These are phyloP conservation scores for Auriculariales sp. DNA, from an alignment of 768 basidiomycete species.

Conservation along the genomic window DNA sequence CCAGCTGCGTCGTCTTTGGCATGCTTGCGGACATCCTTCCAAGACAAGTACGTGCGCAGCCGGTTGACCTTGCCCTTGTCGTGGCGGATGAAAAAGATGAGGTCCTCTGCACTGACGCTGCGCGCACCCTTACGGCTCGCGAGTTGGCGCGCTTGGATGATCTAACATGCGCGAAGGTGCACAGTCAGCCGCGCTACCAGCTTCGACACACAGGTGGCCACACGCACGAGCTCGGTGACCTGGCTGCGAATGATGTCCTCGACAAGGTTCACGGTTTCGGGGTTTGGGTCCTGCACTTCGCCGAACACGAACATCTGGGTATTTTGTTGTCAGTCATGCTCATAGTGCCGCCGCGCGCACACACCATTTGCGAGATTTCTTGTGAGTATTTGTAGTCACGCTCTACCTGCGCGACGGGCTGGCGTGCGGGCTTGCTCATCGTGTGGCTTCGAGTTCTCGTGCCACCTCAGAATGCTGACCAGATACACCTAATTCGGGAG, in stretches of 20 bases:
- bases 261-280: conserved; percentile 82
- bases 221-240: conserved; percentile 70
- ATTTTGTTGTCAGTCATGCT: background rate
- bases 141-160: conserved; percentile 76
- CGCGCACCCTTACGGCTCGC: conserved; percentile 74
- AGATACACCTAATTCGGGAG: too few species aligned
- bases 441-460: too few species aligned
- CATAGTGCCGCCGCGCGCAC: conserved; percentile 5
- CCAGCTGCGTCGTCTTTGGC: conserved; percentile 81
- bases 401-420: conserved; percentile 1
- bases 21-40: conserved; percentile 94
- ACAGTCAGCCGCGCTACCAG: background rate
- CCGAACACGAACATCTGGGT: conserved; percentile 94
- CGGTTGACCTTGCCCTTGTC: conserved; percentile 91
- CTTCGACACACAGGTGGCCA: background rate
- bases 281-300: conserved; percentile 79
- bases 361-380: conserved; percentile 90
- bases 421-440: background rate
- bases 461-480: too few species aligned
- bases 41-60: conserved; percentile 81
- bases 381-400: conserved; percentile 78
- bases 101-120: conserved; percentile 81
- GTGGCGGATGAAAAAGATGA: conserved; percentile 91
- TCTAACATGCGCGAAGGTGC: conserved; percentile 26
- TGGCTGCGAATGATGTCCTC: conserved; percentile 89